A percentile compares a stretch with the other conserved stretches of the same genome.
Evolutionary conservation across 345 rosid species (phyloP).

Genomic region (Populus deltoides): DNA sequence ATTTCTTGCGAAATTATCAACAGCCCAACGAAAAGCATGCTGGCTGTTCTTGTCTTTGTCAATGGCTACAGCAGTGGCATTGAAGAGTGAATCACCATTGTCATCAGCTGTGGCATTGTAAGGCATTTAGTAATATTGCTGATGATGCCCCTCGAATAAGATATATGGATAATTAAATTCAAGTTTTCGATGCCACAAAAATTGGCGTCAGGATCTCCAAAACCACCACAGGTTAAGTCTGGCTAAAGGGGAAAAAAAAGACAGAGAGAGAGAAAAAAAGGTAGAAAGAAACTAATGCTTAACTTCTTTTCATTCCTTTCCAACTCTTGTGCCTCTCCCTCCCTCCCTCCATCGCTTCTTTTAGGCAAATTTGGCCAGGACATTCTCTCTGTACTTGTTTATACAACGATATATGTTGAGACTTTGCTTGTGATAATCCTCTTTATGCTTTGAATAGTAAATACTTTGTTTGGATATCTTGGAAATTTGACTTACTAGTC

Average conservation of each 20-base stretch:
- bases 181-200: constrained; percentile 2
- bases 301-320: constrained; percentile 2
- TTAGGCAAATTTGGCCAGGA: constrained; percentile 28
- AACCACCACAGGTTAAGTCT: background rate
- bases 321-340: background rate
- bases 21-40: constrained; percentile 84
- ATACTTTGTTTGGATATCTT: background rate
- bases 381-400: background rate
- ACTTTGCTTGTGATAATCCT: background rate
- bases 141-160: background rate
- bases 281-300: background rate
- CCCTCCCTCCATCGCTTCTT: constrained; percentile 1
- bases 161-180: background rate
- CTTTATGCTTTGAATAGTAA: background rate
- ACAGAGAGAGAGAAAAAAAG: background rate
- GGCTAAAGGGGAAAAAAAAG: background rate
- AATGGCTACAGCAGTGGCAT: constrained; percentile 66
- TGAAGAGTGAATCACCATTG: constrained; percentile 27
- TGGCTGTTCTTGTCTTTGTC: constrained; percentile 81
- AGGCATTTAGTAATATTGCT: constrained; percentile 31
- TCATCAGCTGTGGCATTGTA: constrained; percentile 20
- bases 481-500: background rate
- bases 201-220: constrained; percentile 1
- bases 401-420: background rate
- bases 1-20: constrained; percentile 51